Base-by-base conservation (phyloP, 371 early-diverging fungal genomes). In the Funneliformis caledonium region DNA sequence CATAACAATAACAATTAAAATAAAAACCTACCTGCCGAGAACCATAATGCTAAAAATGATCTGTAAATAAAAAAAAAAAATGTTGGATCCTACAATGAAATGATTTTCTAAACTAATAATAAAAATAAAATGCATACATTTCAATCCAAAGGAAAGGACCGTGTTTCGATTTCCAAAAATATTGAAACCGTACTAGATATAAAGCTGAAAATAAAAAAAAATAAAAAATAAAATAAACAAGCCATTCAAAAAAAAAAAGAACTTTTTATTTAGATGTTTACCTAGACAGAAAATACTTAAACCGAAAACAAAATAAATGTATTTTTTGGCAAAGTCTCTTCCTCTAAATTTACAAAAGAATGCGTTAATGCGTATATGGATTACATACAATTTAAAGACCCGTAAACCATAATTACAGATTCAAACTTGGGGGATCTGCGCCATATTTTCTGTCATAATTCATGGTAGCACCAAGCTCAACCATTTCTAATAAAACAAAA, bases 301-400 rank as follows among this genome's bases (percentile, higher is more conserved):
- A 62, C 26, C n/a, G 31, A 62, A 62, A 31, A 62, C 62, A 62
- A 62, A 62, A n/a, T 62, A 62, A 62, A 62, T n/a, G 26, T 62
- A 62, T 62, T 62, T 62, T 6, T 62, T 62, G 6, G 11, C 62
- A 4, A 3, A 62, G 10, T 10, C 16, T n/a, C n/a, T 62, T 62
- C 62, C 62, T 64, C 64, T 64, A 31, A 31, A 64, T 31, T 14
- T 60, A 6, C 7, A 60, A 60, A 8, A 1, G 22, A 60, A 16
- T 60, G 16, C 4, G 60, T 9, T 60, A n/a, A 60, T 60, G 60
- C 22, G 22, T 60, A 14, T 60, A 60, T 7, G 0, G 16, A 6
- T 60, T 56, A 56, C 11, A 60, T 60, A 61, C n/a, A 22, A 62
- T 6, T 37, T 37, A 37, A 37, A 37, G 1, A 37, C 1, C 3